Percentiles rank a stretch among this genome's conserved stretches.
These are phyloP conservation scores for Trichoderma simmonsii DNA, from an alignment of 2,329 filamentous ascomycete species.

Conservation along the genomic window DNA sequence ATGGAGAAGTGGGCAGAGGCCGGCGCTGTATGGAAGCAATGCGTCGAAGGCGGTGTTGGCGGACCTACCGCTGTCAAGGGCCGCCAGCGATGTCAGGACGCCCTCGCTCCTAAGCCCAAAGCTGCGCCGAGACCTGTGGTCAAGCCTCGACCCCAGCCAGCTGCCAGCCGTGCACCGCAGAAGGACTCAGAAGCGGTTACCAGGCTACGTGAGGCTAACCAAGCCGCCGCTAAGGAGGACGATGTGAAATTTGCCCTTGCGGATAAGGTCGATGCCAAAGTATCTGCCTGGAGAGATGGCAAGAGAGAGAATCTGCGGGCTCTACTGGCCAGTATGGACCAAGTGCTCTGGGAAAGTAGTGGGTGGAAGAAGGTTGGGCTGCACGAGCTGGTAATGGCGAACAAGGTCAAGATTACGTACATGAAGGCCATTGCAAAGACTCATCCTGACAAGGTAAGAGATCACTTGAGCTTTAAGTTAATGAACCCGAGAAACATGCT, in stretches of 20 bases:
- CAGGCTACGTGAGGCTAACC: conserved; percentile 77
- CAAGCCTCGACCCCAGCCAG: conserved; percentile 45
- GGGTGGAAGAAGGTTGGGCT: conserved; percentile 97
- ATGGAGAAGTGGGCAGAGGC: conserved; percentile 94
- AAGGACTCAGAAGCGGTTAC: conserved; percentile 74
- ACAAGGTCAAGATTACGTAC: conserved; percentile 94
- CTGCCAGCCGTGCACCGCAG: conserved; percentile 39
- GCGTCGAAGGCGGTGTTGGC: conserved; percentile 82
- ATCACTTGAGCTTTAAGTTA: not conserved
- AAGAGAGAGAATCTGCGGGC: conserved; percentile 92
- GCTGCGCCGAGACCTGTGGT: conserved; percentile 44
- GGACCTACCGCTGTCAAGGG: conserved; percentile 80
- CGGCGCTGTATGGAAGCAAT: conserved; percentile 72
- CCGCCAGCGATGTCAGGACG: conserved; percentile 84
- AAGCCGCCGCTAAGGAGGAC: conserved; percentile 79
- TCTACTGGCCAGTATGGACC: conserved; percentile 79
- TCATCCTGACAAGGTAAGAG: conserved; percentile 90
- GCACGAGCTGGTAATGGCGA: conserved; percentile 86
- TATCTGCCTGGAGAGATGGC: conserved; percentile 80
- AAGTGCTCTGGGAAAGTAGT: conserved; percentile 84
- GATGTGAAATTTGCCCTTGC: conserved; percentile 89
- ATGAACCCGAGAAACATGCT: not conserved
- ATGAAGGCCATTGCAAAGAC: conserved; percentile 99
- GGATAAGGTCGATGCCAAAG: conserved; percentile 77
- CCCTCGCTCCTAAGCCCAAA: conserved; percentile 67